A percentile compares a stretch with the other conserved stretches of the same genome.
Evolutionary conservation across 2,329 filamentous ascomycete species (phyloP).

Genomic region (Penicillium capsulatum): DNA sequence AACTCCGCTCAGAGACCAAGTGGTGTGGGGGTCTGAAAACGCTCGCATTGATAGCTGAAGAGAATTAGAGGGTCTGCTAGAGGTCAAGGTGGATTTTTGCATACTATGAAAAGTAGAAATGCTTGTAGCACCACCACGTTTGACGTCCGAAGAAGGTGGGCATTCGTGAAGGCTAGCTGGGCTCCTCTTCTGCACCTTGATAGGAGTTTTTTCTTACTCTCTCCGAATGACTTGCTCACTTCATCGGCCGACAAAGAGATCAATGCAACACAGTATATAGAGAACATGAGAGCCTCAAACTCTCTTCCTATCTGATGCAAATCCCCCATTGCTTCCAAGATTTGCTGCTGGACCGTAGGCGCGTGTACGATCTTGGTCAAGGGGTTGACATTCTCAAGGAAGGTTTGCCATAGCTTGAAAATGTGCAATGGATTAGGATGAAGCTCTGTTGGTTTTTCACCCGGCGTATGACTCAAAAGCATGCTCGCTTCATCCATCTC

Average conservation of each 20-base stretch:
- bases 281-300: constrained; percentile 63
- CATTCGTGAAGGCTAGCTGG: constrained; percentile 19
- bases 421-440: constrained; percentile 21
- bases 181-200: constrained; percentile 16
- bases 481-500: constrained; percentile 11
- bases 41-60: constrained; percentile 31
- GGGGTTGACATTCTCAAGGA: constrained; percentile 50
- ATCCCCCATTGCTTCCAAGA: constrained; percentile 23
- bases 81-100: constrained; percentile 2
- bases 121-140: constrained; percentile 47
- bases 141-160: constrained; percentile 40
- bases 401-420: constrained; percentile 26
- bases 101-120: constrained; percentile 44
- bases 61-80: not conserved
- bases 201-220: constrained; percentile 17
- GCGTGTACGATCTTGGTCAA: constrained; percentile 69
- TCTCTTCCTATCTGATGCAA: constrained; percentile 13
- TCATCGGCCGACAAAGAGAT: constrained; percentile 32
- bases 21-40: constrained; percentile 45
- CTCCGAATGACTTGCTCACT: constrained; percentile 19
- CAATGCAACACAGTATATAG: constrained; percentile 54
- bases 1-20: constrained; percentile 50
- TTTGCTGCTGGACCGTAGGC: constrained; percentile 49
- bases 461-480: constrained; percentile 7
- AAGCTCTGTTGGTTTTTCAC: constrained; percentile 6